These are phyloP conservation scores for Pseudofabraea citricarpa DNA, from an alignment of 2,329 filamentous ascomycete genomes.

Conservation along the genomic window DNA sequence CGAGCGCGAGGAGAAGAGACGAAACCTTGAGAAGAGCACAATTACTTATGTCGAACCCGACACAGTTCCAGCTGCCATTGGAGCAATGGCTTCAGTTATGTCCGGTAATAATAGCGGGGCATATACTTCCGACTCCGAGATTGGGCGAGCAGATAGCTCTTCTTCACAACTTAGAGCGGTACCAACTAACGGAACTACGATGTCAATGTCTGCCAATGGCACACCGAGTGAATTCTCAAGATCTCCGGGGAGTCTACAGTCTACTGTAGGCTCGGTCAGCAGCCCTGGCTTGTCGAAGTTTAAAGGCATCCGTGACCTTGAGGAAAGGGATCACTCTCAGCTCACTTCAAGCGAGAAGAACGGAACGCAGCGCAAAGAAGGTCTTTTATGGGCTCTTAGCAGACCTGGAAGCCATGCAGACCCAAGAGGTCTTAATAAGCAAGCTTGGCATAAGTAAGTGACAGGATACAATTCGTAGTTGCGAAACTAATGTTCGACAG, in stretches of 20 bases:
- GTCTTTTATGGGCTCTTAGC: constrained; percentile 89
- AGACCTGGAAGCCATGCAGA: constrained; percentile 91
- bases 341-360: constrained; percentile 48
- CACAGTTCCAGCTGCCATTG: constrained; percentile 40
- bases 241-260: constrained; percentile 51
- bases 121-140: constrained; percentile 60
- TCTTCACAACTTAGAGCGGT: constrained; percentile 59
- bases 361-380: constrained; percentile 80
- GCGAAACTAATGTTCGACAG: constrained; percentile 41
- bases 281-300: constrained; percentile 61
- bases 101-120: constrained; percentile 22
- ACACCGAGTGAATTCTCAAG: constrained; percentile 34
- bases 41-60: constrained; percentile 69
- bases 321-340: constrained; percentile 68
- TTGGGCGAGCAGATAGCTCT: constrained; percentile 70
- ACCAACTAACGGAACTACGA: constrained; percentile 35
- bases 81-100: constrained; percentile 27
- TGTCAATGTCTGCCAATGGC: constrained; percentile 26
- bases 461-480: neutral
- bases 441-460: constrained; percentile 95
- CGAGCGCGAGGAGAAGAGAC: constrained; percentile 92
- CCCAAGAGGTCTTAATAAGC: constrained; percentile 90
- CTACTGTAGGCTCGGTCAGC: constrained; percentile 31
- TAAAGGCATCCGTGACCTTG: constrained; percentile 87
- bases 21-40: constrained; percentile 83